phyloP scores from a whole-genome alignment of 148 eudicot species.

The Cornus kousa region DNA sequence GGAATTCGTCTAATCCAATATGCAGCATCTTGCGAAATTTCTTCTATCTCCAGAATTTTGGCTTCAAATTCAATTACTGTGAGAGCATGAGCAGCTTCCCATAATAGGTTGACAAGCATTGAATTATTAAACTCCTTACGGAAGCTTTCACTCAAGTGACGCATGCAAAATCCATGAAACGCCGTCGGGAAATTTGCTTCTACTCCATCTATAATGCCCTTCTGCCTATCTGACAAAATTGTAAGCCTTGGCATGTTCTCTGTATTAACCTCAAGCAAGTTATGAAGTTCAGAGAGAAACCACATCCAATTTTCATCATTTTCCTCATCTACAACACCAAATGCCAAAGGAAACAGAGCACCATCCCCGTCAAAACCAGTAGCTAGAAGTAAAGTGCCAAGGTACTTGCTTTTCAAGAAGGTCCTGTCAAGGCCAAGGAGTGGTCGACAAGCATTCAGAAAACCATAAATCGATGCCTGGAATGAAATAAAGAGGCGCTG shows the following conservation, averaged over 20 bases:
- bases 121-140: slow-evolving; percentile 47
- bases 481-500: slow-evolving; percentile 57
- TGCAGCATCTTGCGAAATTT: slow-evolving; percentile 48
- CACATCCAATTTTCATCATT: slow-evolving; percentile 65
- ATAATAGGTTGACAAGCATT: slow-evolving; percentile 41
- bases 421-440: slow-evolving; percentile 55
- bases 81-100: slow-evolving; percentile 59
- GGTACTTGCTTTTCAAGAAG: slow-evolving; percentile 50
- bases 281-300: slow-evolving; percentile 61
- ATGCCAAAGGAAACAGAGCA: slow-evolving; percentile 55
- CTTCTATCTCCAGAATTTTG: slow-evolving; percentile 45
- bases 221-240: slow-evolving; percentile 54
- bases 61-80: slow-evolving; percentile 43
- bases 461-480: slow-evolving; percentile 59
- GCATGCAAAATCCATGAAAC: slow-evolving; percentile 61
- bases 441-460: slow-evolving; percentile 55
- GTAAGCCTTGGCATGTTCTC: slow-evolving; percentile 68
- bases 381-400: slow-evolving; percentile 55
- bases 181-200: slow-evolving; percentile 57
- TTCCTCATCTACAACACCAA: slow-evolving; percentile 67
- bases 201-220: slow-evolving; percentile 50
- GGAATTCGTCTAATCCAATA: slow-evolving; percentile 51
- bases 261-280: slow-evolving; percentile 43
- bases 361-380: slow-evolving; percentile 66
- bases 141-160: slow-evolving; percentile 53